Percentiles rank a stretch among this genome's conserved stretches.
Evolutionary conservation across 2,329 filamentous ascomycete genomes (phyloP).

Genomic region (Dothidotthia symphoricarpi): DNA sequence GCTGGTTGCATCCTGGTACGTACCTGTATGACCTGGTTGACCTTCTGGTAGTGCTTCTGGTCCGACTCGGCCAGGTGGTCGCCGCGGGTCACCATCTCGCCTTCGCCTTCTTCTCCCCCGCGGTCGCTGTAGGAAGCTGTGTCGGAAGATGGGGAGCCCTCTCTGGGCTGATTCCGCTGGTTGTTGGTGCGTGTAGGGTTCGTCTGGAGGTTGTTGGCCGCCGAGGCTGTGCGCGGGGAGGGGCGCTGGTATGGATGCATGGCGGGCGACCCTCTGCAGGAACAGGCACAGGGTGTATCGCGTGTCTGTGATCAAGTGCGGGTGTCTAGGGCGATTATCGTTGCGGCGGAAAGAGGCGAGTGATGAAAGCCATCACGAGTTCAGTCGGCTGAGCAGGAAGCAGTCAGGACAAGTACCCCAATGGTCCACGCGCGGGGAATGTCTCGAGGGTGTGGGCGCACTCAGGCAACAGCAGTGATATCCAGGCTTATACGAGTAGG

Average conservation of each 20-base stretch:
- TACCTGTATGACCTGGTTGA: slow-evolving; percentile 94
- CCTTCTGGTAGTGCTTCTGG: slow-evolving; percentile 53
- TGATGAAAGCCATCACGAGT: slow-evolving; percentile 43
- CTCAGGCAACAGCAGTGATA: slow-evolving; percentile 42
- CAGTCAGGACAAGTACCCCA: slow-evolving; percentile 31
- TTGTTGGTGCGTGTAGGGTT: slow-evolving; percentile 71
- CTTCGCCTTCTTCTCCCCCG: slow-evolving; percentile 52
- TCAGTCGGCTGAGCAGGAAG: slow-evolving; percentile 17
- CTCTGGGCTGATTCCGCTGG: slow-evolving; percentile 62
- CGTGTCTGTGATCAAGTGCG: slow-evolving; percentile 8
- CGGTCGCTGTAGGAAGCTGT: slow-evolving; percentile 51
- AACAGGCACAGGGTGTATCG: slow-evolving; percentile 9
- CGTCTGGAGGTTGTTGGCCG: slow-evolving; percentile 68
- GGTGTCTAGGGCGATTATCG: slow-evolving; percentile 27
- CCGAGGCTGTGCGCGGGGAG: slow-evolving; percentile 69
- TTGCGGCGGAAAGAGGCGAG: slow-evolving; percentile 36
- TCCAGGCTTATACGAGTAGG: slow-evolving; percentile 18
- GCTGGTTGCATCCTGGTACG: slow-evolving; percentile 15
- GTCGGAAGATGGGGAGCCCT: slow-evolving; percentile 54
- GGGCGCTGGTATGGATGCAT: slow-evolving; percentile 88
- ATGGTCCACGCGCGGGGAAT: no score
- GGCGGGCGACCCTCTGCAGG: slow-evolving; percentile 28
- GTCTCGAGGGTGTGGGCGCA: slow-evolving; percentile 9
- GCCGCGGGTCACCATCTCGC: slow-evolving; percentile 42
- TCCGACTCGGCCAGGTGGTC: slow-evolving; percentile 33